Conservation (phyloP, 805 yeast genomes). For the Lipomyces yamadae region DNA sequence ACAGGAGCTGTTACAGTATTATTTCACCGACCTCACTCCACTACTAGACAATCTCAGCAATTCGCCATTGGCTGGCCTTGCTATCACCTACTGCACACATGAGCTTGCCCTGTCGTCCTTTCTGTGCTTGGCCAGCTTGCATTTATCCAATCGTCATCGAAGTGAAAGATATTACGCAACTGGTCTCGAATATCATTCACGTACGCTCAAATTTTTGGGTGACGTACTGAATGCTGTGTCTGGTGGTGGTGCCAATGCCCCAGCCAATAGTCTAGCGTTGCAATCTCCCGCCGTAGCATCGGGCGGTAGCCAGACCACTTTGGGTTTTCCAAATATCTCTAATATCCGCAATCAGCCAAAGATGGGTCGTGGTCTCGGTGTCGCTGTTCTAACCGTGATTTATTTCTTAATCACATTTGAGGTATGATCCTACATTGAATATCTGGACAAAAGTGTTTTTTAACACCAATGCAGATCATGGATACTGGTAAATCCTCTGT, state of each 20-base stretch:
- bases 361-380: constrained; percentile 28
- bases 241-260: not conserved
- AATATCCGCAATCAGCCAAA: constrained; percentile 25
- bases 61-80: constrained; percentile 33
- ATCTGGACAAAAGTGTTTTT: not conserved
- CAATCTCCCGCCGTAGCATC: not conserved
- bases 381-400: constrained; percentile 33
- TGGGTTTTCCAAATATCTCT: constrained; percentile 12
- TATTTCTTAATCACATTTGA: constrained; percentile 32
- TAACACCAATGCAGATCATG: constrained; percentile 9
- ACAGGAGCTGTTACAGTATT: constrained; percentile 33
- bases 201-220: constrained; percentile 27
- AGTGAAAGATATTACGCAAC: constrained; percentile 25
- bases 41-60: constrained; percentile 31
- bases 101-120: constrained; percentile 34
- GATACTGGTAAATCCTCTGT: constrained; percentile 33
- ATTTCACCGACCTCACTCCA: constrained; percentile 34
- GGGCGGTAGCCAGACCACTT: not conserved
- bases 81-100: constrained; percentile 34
- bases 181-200: constrained; percentile 33
- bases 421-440: constrained; percentile 6
- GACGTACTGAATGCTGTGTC: constrained; percentile 28
- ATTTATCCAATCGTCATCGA: constrained; percentile 19
- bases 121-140: constrained; percentile 29
- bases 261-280: not conserved